Conservation (phyloP, 306 rosid genomes). For the Echinosophora koreensis region DNA sequence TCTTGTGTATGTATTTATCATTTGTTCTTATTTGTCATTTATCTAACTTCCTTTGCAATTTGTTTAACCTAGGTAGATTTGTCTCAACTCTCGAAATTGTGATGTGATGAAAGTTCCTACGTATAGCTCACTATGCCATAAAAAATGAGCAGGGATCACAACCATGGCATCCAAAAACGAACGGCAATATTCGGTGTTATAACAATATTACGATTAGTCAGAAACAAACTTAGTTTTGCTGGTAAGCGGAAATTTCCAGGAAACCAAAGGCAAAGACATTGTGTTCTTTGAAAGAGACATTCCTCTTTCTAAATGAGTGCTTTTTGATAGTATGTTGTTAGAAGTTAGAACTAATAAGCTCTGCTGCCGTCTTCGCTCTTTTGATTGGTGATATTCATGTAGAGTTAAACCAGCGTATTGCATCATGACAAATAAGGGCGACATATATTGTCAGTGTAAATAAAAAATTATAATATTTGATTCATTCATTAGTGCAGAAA, state of each 20-base stretch:
- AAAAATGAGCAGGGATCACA: slow-evolving; percentile 1
- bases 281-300: neutral
- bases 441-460: no score
- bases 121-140: neutral
- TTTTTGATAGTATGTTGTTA: no score
- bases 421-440: no score
- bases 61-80: neutral
- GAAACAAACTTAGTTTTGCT: neutral
- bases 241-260: slow-evolving; percentile 18
- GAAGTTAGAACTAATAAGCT: no score
- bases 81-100: slow-evolving; percentile 4
- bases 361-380: no score
- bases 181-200: slow-evolving; percentile 13
- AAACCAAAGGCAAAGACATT: neutral
- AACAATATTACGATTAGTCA: neutral
- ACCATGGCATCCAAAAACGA: neutral
- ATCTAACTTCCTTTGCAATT: neutral
- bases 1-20: slow-evolving; percentile 1
- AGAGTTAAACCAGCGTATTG: no score
- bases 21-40: neutral
- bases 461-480: no score
- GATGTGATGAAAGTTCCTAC: slow-evolving; percentile 27
- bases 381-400: no score
- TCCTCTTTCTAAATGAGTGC: no score
- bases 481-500: no score